These are phyloP conservation scores for Sarocladiaceae sp. DNA, from an alignment of 2,329 filamentous ascomycete genomes.

Conservation along the genomic window DNA sequence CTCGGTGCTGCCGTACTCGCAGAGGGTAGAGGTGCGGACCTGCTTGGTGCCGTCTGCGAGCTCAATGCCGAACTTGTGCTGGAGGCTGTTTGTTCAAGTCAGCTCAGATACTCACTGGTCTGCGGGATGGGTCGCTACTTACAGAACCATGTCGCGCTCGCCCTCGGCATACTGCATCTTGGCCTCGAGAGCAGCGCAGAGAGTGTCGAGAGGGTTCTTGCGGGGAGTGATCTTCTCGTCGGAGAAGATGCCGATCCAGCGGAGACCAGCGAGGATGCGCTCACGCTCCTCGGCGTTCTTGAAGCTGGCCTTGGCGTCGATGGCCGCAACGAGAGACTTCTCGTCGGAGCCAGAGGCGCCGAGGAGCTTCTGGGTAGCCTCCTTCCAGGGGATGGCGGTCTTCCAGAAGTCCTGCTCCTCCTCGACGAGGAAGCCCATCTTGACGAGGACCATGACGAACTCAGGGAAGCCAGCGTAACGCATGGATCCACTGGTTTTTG, in stretches of 20 bases:
- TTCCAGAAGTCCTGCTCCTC: conserved; percentile 62
- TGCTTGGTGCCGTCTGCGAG: conserved; percentile 73
- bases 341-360: conserved; percentile 62
- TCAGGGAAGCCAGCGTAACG: conserved; percentile 88
- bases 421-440: conserved; percentile 84
- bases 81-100: too few species aligned
- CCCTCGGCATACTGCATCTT: conserved; percentile 85
- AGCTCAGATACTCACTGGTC: too few species aligned
- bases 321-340: conserved; percentile 67
- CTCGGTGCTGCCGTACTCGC: conserved; percentile 68
- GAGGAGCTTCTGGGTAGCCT: conserved; percentile 75
- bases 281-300: conserved; percentile 61
- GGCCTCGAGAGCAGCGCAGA: conserved; percentile 82
- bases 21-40: conserved; percentile 75
- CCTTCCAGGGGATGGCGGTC: conserved; percentile 71
- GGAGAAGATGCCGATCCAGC: conserved; percentile 68
- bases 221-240: conserved; percentile 64
- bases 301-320: conserved; percentile 74
- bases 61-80: conserved; percentile 83
- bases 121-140: too few species aligned
- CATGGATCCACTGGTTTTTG: conserved; percentile 41
- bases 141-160: conserved; percentile 83
- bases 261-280: conserved; percentile 66
- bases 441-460: conserved; percentile 81
- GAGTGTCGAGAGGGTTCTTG: conserved; percentile 82